Percentiles rank a stretch among this genome's conserved stretches.
Conservation (phyloP, 23 red algal genomes). For the Gracilariopsis chorda region DNA sequence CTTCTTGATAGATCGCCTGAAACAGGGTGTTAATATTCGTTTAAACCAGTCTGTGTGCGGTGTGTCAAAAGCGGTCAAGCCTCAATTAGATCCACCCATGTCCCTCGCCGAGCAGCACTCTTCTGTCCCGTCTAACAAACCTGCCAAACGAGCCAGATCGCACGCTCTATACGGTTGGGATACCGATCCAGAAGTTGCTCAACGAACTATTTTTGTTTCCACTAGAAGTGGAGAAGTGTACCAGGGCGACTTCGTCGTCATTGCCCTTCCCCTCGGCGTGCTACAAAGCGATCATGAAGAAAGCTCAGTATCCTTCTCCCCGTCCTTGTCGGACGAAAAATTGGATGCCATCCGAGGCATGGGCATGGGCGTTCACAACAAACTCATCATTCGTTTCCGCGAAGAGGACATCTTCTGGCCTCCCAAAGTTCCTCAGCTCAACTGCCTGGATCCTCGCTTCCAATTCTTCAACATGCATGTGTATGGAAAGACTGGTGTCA, state of each 20-base stretch:
- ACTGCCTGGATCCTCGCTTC: constrained; percentile 60
- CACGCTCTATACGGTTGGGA: not conserved
- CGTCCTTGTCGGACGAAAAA: constrained; percentile 28
- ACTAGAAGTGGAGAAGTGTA: constrained; percentile 32
- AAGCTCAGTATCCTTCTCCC: constrained; percentile 42
- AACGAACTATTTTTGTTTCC: constrained; percentile 38
- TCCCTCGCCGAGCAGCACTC: not conserved
- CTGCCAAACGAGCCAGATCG: not conserved
- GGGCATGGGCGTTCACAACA: constrained; percentile 70
- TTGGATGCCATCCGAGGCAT: constrained; percentile 40
- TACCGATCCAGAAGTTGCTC: constrained; percentile 13
- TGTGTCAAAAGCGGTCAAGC: constrained; percentile 23
- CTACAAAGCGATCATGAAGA: constrained; percentile 19
- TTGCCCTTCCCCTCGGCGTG: constrained; percentile 51
- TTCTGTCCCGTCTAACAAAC: not conserved
- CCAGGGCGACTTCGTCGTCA: constrained; percentile 52
- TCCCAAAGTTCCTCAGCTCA: constrained; percentile 41
- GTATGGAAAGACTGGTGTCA: constrained; percentile 52
- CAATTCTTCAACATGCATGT: constrained; percentile 65
- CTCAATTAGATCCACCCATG: not conserved
- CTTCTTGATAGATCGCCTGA: constrained; percentile 38
- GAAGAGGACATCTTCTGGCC: constrained; percentile 64
- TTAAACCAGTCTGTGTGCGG: constrained; percentile 43
- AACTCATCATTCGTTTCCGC: constrained; percentile 47
- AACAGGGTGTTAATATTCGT: constrained; percentile 37